Percentiles rank a stretch among this genome's conserved stretches.
Conservation (phyloP, 192 early-diverging fungal genomes). For the Coemansia asiatica region DNA sequence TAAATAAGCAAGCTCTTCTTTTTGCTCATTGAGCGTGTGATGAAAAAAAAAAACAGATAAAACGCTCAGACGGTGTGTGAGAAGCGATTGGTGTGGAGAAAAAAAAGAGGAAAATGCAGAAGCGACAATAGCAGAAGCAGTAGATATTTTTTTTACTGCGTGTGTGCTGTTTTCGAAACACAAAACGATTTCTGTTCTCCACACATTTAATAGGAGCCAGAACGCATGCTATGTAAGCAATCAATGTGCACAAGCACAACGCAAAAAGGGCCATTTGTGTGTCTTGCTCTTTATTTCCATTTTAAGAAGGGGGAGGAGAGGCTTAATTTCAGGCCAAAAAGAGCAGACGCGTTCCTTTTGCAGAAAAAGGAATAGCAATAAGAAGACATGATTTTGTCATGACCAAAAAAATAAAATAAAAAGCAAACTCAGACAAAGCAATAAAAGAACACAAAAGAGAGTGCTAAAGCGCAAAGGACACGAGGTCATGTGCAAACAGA, state of each 20-base stretch:
- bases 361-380: neutral
- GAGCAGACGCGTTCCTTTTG: neutral
- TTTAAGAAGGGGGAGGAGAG: too few relatives aligned
- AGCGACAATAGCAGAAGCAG: neutral
- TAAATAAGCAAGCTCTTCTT: neutral
- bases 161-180: neutral
- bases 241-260: neutral
- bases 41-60: neutral
- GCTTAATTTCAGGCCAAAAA: too few relatives aligned
- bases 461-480: neutral
- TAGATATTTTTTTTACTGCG: neutral
- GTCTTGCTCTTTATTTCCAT: neutral
- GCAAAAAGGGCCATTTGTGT: neutral
- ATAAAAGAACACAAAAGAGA: constrained; percentile 1
- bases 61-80: neutral
- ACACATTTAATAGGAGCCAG: neutral
- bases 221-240: neutral
- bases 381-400: neutral
- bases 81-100: neutral
- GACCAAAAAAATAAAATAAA: neutral
- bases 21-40: neutral
- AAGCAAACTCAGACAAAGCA: neutral
- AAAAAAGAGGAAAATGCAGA: neutral
- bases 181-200: neutral
- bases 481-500: constrained; percentile 5